Percentiles rank a stretch among this genome's conserved stretches.
Conservation (phyloP, 352 stramenopile species). For the Phytophthora fragariaefolia region DNA sequence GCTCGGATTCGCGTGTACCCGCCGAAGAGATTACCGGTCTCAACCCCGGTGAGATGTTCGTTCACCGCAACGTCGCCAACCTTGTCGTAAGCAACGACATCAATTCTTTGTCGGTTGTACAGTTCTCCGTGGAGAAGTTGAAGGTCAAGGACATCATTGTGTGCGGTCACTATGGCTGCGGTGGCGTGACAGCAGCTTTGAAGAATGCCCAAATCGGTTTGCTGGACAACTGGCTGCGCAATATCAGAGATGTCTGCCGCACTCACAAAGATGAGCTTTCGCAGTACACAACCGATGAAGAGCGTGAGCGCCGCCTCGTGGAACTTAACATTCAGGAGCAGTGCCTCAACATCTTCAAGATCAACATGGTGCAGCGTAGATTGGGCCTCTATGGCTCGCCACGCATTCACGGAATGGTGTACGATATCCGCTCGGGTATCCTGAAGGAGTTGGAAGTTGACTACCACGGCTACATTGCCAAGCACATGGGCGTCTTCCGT, state of each 20-base stretch:
- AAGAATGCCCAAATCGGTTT: constrained; percentile 77
- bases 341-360: constrained; percentile 89
- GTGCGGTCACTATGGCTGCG: constrained; percentile 92
- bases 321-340: constrained; percentile 88
- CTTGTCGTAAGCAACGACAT: constrained; percentile 68
- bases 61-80: constrained; percentile 92
- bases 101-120: constrained; percentile 61
- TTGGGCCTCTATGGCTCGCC: constrained; percentile 70
- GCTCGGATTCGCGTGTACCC: constrained; percentile 86
- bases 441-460: constrained; percentile 76
- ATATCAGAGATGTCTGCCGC: constrained; percentile 80
- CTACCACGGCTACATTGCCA: constrained; percentile 45
- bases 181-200: constrained; percentile 80
- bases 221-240: constrained; percentile 92
- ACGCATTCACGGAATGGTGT: constrained; percentile 78
- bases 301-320: constrained; percentile 53
- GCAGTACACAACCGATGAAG: constrained; percentile 31
- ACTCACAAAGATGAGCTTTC: constrained; percentile 38
- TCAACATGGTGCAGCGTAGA: constrained; percentile 80
- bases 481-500: constrained; percentile 59
- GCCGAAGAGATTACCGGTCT: constrained; percentile 87
- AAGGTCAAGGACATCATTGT: constrained; percentile 93
- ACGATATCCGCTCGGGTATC: constrained; percentile 65
- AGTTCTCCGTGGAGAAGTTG: constrained; percentile 87
- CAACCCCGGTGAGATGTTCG: constrained; percentile 84